These are phyloP conservation scores for Penicillium malachiteum DNA, from an alignment of 495 filamentous ascomycete species.

Conservation along the genomic window DNA sequence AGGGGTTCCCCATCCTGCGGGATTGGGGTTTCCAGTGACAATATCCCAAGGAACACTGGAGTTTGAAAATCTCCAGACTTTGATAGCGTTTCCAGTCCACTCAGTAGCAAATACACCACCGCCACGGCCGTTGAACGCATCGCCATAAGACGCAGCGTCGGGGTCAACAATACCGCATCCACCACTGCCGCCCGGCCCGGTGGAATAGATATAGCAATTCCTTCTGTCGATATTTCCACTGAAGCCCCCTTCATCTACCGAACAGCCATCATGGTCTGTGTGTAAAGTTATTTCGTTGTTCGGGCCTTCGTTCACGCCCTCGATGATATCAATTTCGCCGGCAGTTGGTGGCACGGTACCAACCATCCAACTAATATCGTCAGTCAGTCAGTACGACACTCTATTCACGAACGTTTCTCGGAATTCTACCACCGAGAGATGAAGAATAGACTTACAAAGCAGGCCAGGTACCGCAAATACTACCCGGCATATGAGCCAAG, in stretches of 20 bases:
- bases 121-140: constrained; percentile 53
- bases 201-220: constrained; percentile 55
- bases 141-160: constrained; percentile 48
- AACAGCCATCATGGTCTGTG: constrained; percentile 56
- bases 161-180: constrained; percentile 52
- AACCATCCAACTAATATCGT: constrained; percentile 41
- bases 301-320: constrained; percentile 60
- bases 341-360: constrained; percentile 61
- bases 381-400: too few relatives aligned
- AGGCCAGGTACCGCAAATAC: constrained; percentile 60
- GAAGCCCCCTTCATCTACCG: constrained; percentile 48
- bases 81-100: constrained; percentile 58
- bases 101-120: constrained; percentile 67
- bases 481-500: constrained; percentile 55
- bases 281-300: constrained; percentile 65
- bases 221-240: constrained; percentile 32
- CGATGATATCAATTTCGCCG: constrained; percentile 75
- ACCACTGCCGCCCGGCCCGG: constrained; percentile 43
- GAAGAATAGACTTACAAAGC: constrained; percentile 42
- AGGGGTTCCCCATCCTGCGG: constrained; percentile 62
- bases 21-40: constrained; percentile 48
- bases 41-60: constrained; percentile 52
- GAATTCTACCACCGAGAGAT: too few relatives aligned
- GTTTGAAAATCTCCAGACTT: constrained; percentile 59
- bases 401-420: too few relatives aligned